These are phyloP conservation scores for Jacaranda mimosifolia DNA, from an alignment of 257 asterid genomes.

Conservation along the genomic window DNA sequence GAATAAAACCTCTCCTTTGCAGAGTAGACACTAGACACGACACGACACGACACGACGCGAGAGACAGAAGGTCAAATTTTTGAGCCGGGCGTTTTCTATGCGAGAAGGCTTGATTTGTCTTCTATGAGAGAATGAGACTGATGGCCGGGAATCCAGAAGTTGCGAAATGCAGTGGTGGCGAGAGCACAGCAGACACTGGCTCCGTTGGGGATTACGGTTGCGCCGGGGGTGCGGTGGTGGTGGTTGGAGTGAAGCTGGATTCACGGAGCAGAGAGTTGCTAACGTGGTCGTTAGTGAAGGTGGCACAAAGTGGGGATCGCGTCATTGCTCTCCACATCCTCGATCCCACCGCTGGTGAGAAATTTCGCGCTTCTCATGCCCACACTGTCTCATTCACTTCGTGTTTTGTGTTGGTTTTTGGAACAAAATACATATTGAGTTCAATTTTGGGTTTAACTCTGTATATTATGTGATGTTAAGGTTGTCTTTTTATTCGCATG, in stretches of 20 bases:
- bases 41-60: constrained; percentile 31
- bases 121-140: constrained; percentile 47
- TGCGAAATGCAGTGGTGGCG: constrained; percentile 42
- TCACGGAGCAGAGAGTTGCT: constrained; percentile 77
- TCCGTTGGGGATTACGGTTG: constrained; percentile 25
- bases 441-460: constrained; percentile 17
- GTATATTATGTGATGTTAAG: constrained; percentile 28
- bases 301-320: constrained; percentile 83
- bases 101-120: constrained; percentile 36
- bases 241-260: constrained; percentile 84
- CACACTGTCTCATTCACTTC: constrained; percentile 7
- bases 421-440: neutral
- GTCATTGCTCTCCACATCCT: constrained; percentile 83
- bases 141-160: constrained; percentile 34
- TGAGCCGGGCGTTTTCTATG: constrained; percentile 26
- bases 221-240: constrained; percentile 64
- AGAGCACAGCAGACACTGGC: constrained; percentile 27
- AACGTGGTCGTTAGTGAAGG: constrained; percentile 89
- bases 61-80: constrained; percentile 6
- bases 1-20: constrained; percentile 27
- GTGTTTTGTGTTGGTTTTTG: constrained; percentile 13
- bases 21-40: too few species aligned
- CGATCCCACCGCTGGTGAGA: constrained; percentile 71
- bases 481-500: neutral
- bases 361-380: constrained; percentile 7